Evolutionary conservation across 306 rosid species (phyloP).

Genomic region (Cicer chorassanicum): DNA sequence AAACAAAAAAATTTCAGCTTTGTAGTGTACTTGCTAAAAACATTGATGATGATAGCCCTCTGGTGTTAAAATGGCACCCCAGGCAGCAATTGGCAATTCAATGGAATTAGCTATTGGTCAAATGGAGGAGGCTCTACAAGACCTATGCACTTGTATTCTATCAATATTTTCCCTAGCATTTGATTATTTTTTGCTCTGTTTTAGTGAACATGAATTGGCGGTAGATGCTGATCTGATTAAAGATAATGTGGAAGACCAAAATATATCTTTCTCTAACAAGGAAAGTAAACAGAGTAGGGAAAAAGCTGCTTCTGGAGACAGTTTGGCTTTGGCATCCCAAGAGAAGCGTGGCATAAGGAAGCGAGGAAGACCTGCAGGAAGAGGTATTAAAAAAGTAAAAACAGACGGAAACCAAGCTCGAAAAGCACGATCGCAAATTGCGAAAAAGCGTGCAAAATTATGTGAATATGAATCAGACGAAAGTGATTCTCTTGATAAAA

Average conservation of each 20-base stretch:
- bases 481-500: slow-evolving; percentile 49
- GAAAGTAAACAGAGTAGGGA: slow-evolving; percentile 45
- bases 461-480: slow-evolving; percentile 67
- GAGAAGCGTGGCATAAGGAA: slow-evolving; percentile 60
- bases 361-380: slow-evolving; percentile 73
- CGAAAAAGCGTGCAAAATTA: slow-evolving; percentile 70
- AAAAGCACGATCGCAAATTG: slow-evolving; percentile 52
- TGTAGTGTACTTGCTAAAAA: too few relatives aligned
- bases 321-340: slow-evolving; percentile 40
- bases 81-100: slow-evolving; percentile 3
- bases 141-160: slow-evolving; percentile 4
- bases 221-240: slow-evolving; percentile 37
- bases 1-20: too few relatives aligned
- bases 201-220: slow-evolving; percentile 57
- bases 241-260: slow-evolving; percentile 42
- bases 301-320: slow-evolving; percentile 45
- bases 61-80: slow-evolving; percentile 2
- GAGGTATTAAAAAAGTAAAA: slow-evolving; percentile 51
- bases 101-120: neutral
- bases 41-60: too few relatives aligned
- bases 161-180: slow-evolving; percentile 1
- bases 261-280: slow-evolving; percentile 39
- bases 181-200: slow-evolving; percentile 39
- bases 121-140: neutral
- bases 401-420: slow-evolving; percentile 52